Evolutionary conservation across 371 early-diverging fungal genomes (phyloP), one percentile per base, ranked within the genome.

Genomic region (Neoconidiobolus thromboides): DNA sequence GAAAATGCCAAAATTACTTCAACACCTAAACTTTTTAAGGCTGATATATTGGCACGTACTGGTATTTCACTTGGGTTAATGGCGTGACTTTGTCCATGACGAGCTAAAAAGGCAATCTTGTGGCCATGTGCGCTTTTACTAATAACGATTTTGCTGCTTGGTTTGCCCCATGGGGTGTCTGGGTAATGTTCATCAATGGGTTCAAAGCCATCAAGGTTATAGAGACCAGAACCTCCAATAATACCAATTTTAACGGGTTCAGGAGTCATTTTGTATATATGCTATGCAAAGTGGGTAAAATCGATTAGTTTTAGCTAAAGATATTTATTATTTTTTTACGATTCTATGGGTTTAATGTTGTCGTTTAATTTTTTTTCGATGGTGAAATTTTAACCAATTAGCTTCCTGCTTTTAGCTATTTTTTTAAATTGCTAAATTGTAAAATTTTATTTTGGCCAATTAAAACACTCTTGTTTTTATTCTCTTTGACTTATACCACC

Each of bases 181-280:
- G 91, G 87, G 69, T 85, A 76, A 48, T 89, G 76, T 69, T 90
- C 89, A 62, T 86, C 85, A 43, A 93, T 71, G 10, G 86, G 71
- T 64, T 82, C 78, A 55, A 94, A 77, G 48, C 84, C 81, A 63
- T 93, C 92, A 60, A 96, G 80, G 60, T 83, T 66, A 76, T 97
- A 97, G 61, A 97, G 87, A 48, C 98, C 97, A 40, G 85, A 85
- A 50, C 95, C 96, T 57, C 95, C 96, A 63, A 96, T 96, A 61
- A 96, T 78, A 60, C 82, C 96, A 66, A 96, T 80, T 67, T 83
- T 26, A 26, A 26, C 26, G 26, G 26, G 26, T 26, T 26, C 26
- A 26, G 26, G 26, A 26, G 26, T 26, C 26, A 26, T 26, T 26
- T 26, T 26, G 26, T 26, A 26, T 26, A 26, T 26, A 26, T 26